Conservation (phyloP, 208 protist species). For the Trypanosoma cruzi region DNA sequence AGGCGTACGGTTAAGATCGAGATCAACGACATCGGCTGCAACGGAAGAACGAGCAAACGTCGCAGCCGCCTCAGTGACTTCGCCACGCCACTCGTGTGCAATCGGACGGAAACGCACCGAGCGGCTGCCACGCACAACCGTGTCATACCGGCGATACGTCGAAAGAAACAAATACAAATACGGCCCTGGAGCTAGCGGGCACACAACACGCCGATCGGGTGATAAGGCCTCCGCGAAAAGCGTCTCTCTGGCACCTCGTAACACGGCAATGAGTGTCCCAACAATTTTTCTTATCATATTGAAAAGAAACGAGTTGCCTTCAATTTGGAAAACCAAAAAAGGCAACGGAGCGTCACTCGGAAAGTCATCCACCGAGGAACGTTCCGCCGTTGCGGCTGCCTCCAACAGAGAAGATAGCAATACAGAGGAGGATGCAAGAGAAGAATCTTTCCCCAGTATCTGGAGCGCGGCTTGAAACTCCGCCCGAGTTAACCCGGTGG, state of each 20-base stretch:
- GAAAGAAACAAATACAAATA: conserved; percentile 76
- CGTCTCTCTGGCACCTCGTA: conserved; percentile 51
- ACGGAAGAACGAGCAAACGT: conserved; percentile 46
- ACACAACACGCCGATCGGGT: conserved; percentile 46
- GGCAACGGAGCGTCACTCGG: conserved; percentile 31
- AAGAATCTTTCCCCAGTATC: not conserved
- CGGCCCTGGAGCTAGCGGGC: conserved; percentile 69
- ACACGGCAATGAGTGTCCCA: conserved; percentile 62
- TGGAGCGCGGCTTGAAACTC: conserved; percentile 10
- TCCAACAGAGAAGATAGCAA: not conserved
- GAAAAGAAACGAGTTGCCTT: conserved; percentile 84
- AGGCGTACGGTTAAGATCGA: conserved; percentile 63
- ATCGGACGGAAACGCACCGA: conserved; percentile 31
- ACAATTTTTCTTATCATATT: conserved; percentile 93
- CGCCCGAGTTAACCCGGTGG: conserved; percentile 11
- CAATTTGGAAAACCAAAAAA: conserved; percentile 83
- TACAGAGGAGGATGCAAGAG: not conserved
- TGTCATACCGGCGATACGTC: conserved; percentile 73
- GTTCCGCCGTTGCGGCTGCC: not conserved
- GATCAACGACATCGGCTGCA: conserved; percentile 56
- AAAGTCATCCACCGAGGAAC: not conserved
- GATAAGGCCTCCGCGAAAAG: conserved; percentile 59
- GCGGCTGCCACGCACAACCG: conserved; percentile 5
- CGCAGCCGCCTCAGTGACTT: conserved; percentile 39
- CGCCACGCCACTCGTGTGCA: conserved; percentile 49